Conservation (phyloP, 2,329 filamentous ascomycete genomes). For the Beauveria varroae region DNA sequence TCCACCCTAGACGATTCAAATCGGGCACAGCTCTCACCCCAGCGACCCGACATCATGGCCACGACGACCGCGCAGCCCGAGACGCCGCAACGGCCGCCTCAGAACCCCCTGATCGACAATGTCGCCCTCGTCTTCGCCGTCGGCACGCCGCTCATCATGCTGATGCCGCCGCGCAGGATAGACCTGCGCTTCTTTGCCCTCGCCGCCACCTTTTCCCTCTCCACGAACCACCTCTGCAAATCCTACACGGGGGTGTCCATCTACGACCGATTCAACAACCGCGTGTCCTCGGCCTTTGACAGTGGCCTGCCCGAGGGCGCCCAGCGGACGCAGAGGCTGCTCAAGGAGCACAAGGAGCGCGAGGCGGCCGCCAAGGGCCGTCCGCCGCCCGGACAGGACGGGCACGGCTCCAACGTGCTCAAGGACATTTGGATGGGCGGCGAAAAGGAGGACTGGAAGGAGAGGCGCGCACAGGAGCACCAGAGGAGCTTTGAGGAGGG, state of each 20-base stretch:
- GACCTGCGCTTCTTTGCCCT: constrained; percentile 45
- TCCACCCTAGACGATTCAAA: not conserved
- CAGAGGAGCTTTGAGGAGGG: constrained; percentile 47
- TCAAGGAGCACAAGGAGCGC: constrained; percentile 38
- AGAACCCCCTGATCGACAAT: constrained; percentile 36
- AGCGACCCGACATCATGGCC: not conserved
- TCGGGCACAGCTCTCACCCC: not conserved
- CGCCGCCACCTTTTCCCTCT: constrained; percentile 41
- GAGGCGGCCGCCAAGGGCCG: constrained; percentile 23
- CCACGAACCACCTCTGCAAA: constrained; percentile 47
- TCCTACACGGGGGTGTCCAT: constrained; percentile 51
- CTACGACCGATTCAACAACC: constrained; percentile 36
- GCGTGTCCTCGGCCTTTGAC: constrained; percentile 38
- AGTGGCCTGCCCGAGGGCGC: constrained; percentile 51
- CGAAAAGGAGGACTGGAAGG: constrained; percentile 46
- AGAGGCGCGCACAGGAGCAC: constrained; percentile 44
- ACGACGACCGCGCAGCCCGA: constrained; percentile 3
- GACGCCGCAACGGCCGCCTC: constrained; percentile 21
- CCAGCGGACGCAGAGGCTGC: constrained; percentile 36
- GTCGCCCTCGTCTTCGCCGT: constrained; percentile 40
- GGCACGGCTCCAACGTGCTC: constrained; percentile 28
- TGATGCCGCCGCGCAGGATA: constrained; percentile 44
- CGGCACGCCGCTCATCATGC: constrained; percentile 38
- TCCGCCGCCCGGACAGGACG: constrained; percentile 16
- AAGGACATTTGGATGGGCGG: constrained; percentile 52